Evolutionary conservation across 2,329 filamentous ascomycete species (phyloP).

Genomic region (Penicillium italicum): DNA sequence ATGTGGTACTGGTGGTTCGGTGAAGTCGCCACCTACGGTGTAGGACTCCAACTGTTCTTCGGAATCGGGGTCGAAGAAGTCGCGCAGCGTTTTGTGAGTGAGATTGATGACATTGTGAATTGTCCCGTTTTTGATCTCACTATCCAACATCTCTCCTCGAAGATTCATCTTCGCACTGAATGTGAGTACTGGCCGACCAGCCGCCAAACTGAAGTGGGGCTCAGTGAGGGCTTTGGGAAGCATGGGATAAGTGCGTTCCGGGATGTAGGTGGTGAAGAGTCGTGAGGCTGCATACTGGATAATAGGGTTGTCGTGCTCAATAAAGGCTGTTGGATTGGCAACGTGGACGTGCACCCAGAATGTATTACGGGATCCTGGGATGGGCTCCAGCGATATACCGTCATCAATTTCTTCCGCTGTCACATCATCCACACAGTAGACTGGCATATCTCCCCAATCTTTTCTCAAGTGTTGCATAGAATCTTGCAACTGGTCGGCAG

Average conservation of each 20-base stretch:
- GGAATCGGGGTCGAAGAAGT: constrained; percentile 34
- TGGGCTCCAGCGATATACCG: constrained; percentile 56
- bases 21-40: constrained; percentile 31
- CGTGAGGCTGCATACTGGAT: constrained; percentile 55
- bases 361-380: constrained; percentile 42
- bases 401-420: constrained; percentile 60
- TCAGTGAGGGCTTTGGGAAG: constrained; percentile 50
- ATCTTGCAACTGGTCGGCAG: constrained; percentile 44
- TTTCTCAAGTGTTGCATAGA: constrained; percentile 54
- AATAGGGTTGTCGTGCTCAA: constrained; percentile 50
- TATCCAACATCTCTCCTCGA: constrained; percentile 53
- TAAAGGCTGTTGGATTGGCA: constrained; percentile 62
- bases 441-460: constrained; percentile 55
- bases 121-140: constrained; percentile 51
- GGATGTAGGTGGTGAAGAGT: constrained; percentile 52
- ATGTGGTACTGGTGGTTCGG: constrained; percentile 13
- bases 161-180: constrained; percentile 56
- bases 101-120: constrained; percentile 54
- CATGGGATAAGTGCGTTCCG: constrained; percentile 56
- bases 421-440: constrained; percentile 58
- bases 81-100: constrained; percentile 45
- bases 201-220: constrained; percentile 52
- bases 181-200: constrained; percentile 56
- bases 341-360: constrained; percentile 62
- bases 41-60: constrained; percentile 20